A percentile compares a stretch with the other conserved stretches of the same genome.
phyloP scores from a whole-genome alignment of 192 early-diverging fungal species.

The Cladochytrium replicatum region DNA sequence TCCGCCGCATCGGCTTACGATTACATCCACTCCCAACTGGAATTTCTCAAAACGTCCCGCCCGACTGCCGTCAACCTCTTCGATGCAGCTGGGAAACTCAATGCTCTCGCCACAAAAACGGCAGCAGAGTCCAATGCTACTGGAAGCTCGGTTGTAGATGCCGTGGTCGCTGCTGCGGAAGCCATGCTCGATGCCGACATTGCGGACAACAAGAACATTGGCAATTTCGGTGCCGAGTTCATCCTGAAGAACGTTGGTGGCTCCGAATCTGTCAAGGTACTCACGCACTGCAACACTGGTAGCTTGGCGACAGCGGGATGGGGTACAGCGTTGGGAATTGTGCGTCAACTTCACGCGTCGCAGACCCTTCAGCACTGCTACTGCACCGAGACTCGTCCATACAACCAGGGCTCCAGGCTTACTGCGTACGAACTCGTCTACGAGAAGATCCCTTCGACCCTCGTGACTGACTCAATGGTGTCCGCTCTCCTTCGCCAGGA shows the following conservation, averaged over 20 bases:
- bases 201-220: slow-evolving; percentile 80
- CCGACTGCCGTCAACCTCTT: slow-evolving; percentile 97
- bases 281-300: slow-evolving; percentile 97
- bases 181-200: slow-evolving; percentile 79
- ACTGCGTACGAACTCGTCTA: slow-evolving; percentile 90
- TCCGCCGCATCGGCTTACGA: slow-evolving; percentile 28
- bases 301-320: slow-evolving; percentile 49
- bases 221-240: slow-evolving; percentile 64
- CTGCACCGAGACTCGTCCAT: slow-evolving; percentile 95
- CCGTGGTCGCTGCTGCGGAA: slow-evolving; percentile 62
- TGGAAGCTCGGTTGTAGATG: slow-evolving; percentile 35
- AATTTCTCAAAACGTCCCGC: slow-evolving; percentile 72
- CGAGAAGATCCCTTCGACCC: slow-evolving; percentile 85
- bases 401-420: slow-evolving; percentile 93
- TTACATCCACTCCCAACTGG: slow-evolving; percentile 52
- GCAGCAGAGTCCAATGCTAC: slow-evolving; percentile 6
- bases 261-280: slow-evolving; percentile 36
- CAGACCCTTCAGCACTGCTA: slow-evolving; percentile 62
- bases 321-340: slow-evolving; percentile 95
- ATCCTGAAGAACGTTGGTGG: slow-evolving; percentile 37
- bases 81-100: slow-evolving; percentile 58
- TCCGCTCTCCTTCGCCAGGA: slow-evolving; percentile 64
- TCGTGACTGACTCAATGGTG: slow-evolving; percentile 87
- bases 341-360: slow-evolving; percentile 57
- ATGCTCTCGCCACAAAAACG: slow-evolving; percentile 5